Evolutionary conservation across 2,329 filamentous ascomycete genomes (phyloP).

Genomic region (Ceratocystis destructans): DNA sequence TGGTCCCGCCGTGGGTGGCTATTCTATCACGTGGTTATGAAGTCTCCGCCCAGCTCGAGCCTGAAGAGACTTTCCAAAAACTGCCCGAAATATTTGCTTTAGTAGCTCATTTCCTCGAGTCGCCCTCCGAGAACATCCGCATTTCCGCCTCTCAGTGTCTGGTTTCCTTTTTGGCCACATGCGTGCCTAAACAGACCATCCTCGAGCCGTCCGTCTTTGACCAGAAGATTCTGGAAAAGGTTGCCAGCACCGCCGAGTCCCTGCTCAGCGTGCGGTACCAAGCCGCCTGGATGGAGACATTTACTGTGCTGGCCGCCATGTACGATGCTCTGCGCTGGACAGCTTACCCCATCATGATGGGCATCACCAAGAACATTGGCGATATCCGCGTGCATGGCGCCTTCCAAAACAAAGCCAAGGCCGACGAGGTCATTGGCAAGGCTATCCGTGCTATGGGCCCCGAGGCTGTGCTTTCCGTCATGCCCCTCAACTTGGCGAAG

Average conservation of each 20-base stretch:
- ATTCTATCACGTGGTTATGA: conserved; percentile 91
- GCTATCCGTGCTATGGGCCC: conserved; percentile 85
- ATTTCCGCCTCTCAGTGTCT: conserved; percentile 90
- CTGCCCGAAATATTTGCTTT: conserved; percentile 72
- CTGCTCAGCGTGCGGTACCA: conserved; percentile 85
- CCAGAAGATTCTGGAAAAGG: conserved; percentile 73
- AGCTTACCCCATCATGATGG: conserved; percentile 61
- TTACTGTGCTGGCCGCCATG: conserved; percentile 73
- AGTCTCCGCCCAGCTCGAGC: conserved; percentile 74
- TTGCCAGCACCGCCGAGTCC: conserved; percentile 58
- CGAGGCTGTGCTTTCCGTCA: conserved; percentile 62
- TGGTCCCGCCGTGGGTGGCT: conserved; percentile 92
- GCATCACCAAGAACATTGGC: conserved; percentile 65
- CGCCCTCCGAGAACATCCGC: conserved; percentile 81
- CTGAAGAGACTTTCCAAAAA: conserved; percentile 83
- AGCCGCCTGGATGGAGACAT: conserved; percentile 86
- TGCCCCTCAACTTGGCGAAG: conserved; percentile 74
- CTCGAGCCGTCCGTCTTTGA: conserved; percentile 84
- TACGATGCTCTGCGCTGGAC: conserved; percentile 81
- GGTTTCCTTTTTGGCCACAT: conserved; percentile 83
- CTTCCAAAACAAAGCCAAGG: conserved; percentile 88
- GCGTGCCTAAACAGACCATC: conserved; percentile 69
- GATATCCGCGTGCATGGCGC: conserved; percentile 77
- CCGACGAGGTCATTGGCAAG: conserved; percentile 76
- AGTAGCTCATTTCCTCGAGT: conserved; percentile 69